A percentile compares a stretch with the other conserved stretches of the same genome.
These are phyloP conservation scores for Quillaja saponaria DNA, from an alignment of 306 rosid species.

Conservation along the genomic window DNA sequence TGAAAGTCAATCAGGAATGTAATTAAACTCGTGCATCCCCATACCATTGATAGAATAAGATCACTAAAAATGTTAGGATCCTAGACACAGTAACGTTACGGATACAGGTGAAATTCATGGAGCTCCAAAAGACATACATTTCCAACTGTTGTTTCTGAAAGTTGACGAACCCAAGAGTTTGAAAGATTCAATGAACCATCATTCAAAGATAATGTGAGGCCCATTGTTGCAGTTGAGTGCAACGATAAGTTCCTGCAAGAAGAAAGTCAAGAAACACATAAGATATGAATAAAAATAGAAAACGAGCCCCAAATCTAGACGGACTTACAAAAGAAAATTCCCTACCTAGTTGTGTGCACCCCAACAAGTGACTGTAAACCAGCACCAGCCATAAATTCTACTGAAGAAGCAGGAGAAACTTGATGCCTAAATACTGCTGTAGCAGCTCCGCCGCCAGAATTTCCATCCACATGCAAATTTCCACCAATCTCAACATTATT, in stretches of 20 bases:
- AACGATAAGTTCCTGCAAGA: slow-evolving; percentile 61
- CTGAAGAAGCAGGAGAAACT: slow-evolving; percentile 67
- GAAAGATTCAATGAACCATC: slow-evolving; percentile 92
- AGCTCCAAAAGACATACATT: slow-evolving; percentile 46
- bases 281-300: background rate
- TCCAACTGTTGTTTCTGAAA: slow-evolving; percentile 79
- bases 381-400: slow-evolving; percentile 76
- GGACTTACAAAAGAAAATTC: slow-evolving; percentile 18
- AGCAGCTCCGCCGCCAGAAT: slow-evolving; percentile 87
- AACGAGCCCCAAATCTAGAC: slow-evolving; percentile 18
- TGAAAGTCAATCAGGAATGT: background rate
- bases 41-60: too few relatives aligned
- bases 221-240: slow-evolving; percentile 86
- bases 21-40: background rate
- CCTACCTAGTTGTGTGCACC: slow-evolving; percentile 83
- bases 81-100: background rate
- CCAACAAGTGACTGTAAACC: slow-evolving; percentile 84
- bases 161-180: slow-evolving; percentile 88
- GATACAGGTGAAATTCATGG: background rate
- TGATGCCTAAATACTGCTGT: slow-evolving; percentile 68
- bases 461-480: slow-evolving; percentile 77
- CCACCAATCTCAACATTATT: slow-evolving; percentile 63
- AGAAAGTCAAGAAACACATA: slow-evolving; percentile 24
- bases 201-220: slow-evolving; percentile 68
- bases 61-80: background rate